Percentiles rank a stretch among this genome's conserved stretches.
These are phyloP conservation scores for Phialophora tarda DNA, from an alignment of 2,329 filamentous ascomycete genomes.

Conservation along the genomic window DNA sequence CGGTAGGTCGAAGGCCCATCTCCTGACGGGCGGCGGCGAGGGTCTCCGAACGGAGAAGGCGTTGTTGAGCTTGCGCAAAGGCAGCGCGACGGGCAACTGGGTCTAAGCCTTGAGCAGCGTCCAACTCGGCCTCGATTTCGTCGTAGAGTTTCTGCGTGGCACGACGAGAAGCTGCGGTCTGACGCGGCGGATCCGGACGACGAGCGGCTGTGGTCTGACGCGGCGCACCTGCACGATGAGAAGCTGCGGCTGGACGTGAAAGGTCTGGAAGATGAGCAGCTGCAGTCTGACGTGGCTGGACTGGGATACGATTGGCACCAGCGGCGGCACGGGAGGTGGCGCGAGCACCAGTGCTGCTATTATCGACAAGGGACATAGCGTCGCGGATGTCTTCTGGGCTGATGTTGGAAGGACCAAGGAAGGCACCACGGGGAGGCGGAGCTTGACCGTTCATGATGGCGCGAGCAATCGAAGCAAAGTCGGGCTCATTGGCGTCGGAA, in stretches of 20 bases:
- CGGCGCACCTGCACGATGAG: neutral
- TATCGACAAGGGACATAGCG: neutral
- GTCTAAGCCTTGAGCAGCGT: neutral
- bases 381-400: neutral
- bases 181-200: neutral
- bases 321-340: neutral
- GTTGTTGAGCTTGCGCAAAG: conserved; percentile 18
- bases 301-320: neutral
- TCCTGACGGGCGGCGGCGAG: conserved; percentile 21
- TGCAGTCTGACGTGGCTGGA: neutral
- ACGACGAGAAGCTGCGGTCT: neutral
- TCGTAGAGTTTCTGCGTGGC: conserved; percentile 1
- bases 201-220: neutral
- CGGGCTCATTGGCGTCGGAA: neutral
- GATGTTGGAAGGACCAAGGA: neutral
- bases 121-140: neutral
- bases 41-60: conserved; percentile 25
- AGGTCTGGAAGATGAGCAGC: neutral
- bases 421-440: neutral
- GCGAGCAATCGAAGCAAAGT: neutral
- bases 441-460: neutral
- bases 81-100: conserved; percentile 16
- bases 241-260: neutral
- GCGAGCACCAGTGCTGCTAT: neutral
- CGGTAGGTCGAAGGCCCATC: conserved; percentile 12